Percentiles rank a stretch among this genome's conserved stretches.
phyloP scores from a whole-genome alignment of 768 basidiomycete genomes.

The Tricholoma matsutake region DNA sequence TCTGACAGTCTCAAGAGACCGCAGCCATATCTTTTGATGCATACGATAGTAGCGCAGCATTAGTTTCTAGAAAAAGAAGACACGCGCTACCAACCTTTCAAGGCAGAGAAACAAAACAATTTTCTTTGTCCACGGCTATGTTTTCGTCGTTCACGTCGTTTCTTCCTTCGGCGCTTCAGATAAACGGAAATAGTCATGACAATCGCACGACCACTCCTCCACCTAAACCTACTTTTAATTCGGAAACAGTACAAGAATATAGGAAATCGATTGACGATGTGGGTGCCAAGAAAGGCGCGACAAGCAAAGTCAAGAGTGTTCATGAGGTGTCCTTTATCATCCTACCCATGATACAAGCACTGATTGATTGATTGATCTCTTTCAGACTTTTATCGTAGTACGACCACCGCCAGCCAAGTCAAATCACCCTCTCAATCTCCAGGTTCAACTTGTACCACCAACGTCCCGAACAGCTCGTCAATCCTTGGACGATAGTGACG shows the following conservation, averaged over 20 bases:
- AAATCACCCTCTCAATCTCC: slow-evolving; percentile 87
- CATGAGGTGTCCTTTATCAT: slow-evolving; percentile 41
- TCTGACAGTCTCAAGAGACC: background rate
- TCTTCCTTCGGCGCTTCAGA: slow-evolving; percentile 17
- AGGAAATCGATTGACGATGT: slow-evolving; percentile 23
- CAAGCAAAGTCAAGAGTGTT: slow-evolving; percentile 37
- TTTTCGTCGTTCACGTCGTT: slow-evolving; percentile 20
- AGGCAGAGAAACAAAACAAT: background rate
- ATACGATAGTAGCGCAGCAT: background rate
- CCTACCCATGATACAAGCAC: background rate
- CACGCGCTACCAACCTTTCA: background rate
- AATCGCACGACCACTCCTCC: slow-evolving; percentile 3
- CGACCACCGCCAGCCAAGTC: slow-evolving; percentile 82
- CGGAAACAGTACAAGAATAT: slow-evolving; percentile 19
- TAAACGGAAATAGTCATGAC: slow-evolving; percentile 7
- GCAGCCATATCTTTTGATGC: background rate
- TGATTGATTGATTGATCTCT: no score
- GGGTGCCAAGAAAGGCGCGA: slow-evolving; percentile 35
- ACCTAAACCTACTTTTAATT: slow-evolving; percentile 11
- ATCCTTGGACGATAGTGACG: slow-evolving; percentile 39
- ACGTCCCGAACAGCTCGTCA: slow-evolving; percentile 45
- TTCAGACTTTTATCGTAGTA: slow-evolving; percentile 87
- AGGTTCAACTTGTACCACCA: slow-evolving; percentile 87
- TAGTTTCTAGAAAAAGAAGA: background rate
- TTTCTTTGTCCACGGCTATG: slow-evolving; percentile 8